Evolutionary conservation across 2,329 filamentous ascomycete species (phyloP).

Genomic region (Cadophora gregata): DNA sequence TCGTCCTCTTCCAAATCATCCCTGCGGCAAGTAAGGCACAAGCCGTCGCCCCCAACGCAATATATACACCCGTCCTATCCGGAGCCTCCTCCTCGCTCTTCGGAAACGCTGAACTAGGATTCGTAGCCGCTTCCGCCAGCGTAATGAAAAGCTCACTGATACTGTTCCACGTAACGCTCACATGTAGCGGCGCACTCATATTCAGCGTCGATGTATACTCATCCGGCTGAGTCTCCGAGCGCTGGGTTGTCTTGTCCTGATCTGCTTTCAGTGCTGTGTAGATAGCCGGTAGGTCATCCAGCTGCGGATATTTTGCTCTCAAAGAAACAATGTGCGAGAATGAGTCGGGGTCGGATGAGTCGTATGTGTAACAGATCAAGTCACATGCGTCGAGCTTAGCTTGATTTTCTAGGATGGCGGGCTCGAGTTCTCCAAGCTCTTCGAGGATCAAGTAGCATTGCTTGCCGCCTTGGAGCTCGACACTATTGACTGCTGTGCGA

Average conservation of each 20-base stretch:
- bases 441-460: slow-evolving; percentile 97
- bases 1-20: slow-evolving; percentile 64
- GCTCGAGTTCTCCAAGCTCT: slow-evolving; percentile 94
- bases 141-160: slow-evolving; percentile 93
- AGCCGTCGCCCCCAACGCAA: slow-evolving; percentile 77
- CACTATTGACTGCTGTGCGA: slow-evolving; percentile 91
- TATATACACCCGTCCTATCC: slow-evolving; percentile 84
- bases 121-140: slow-evolving; percentile 89
- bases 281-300: slow-evolving; percentile 88
- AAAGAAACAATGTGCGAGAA: slow-evolving; percentile 90
- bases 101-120: slow-evolving; percentile 86
- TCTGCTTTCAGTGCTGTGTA: slow-evolving; percentile 96
- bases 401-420: slow-evolving; percentile 90
- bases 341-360: slow-evolving; percentile 95
- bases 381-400: slow-evolving; percentile 92
- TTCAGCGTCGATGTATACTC: slow-evolving; percentile 84
- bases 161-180: slow-evolving; percentile 92
- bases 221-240: slow-evolving; percentile 88
- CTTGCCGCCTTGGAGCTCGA: slow-evolving; percentile 93
- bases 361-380: slow-evolving; percentile 92
- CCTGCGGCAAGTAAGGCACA: slow-evolving; percentile 67
- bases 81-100: slow-evolving; percentile 85
- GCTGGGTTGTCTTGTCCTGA: slow-evolving; percentile 94
- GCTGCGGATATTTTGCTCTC: slow-evolving; percentile 77
- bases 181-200: slow-evolving; percentile 91